A percentile compares a stretch with the other conserved stretches of the same genome.
Conservation (phyloP, 2,329 filamentous ascomycete species). For the Pyrenochaeta sp. region DNA sequence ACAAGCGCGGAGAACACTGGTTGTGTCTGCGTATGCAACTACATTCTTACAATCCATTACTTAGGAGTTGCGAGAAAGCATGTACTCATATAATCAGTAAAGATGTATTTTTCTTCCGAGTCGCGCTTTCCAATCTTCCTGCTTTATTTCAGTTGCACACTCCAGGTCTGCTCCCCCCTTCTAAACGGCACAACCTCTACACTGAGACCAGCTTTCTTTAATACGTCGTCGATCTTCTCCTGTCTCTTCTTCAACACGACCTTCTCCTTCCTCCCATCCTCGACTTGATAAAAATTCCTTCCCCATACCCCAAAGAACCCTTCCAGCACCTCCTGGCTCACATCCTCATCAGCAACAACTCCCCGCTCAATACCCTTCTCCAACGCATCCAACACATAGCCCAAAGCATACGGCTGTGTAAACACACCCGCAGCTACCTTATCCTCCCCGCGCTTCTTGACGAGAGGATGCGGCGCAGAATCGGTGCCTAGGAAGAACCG, state of each 20-base stretch:
- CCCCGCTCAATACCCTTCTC: conserved; percentile 68
- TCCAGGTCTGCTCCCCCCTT: conserved; percentile 68
- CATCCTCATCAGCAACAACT: conserved; percentile 61
- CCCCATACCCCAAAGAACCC: conserved; percentile 67
- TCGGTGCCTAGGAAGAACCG: conserved; percentile 81
- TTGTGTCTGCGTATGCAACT: no score
- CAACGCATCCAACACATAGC: conserved; percentile 71
- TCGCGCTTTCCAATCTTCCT: neutral
- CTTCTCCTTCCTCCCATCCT: conserved; percentile 54
- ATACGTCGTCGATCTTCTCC: conserved; percentile 63
- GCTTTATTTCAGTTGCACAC: conserved; percentile 51
- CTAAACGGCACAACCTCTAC: conserved; percentile 73
- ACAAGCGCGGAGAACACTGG: no score
- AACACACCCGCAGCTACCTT: conserved; percentile 75
- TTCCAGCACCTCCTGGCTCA: conserved; percentile 63
- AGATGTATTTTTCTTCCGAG: no score
- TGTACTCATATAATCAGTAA: no score
- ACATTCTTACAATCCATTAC: no score
- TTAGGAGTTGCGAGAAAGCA: no score
- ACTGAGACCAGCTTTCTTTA: conserved; percentile 61
- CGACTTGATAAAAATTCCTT: conserved; percentile 65
- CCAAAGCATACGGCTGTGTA: conserved; percentile 76
- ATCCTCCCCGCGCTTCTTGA: conserved; percentile 66
- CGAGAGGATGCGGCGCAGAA: conserved; percentile 72
- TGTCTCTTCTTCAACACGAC: conserved; percentile 66